phyloP scores from a whole-genome alignment of 1,284 basidiomycete genomes.

The Fomitopsis betulina region DNA sequence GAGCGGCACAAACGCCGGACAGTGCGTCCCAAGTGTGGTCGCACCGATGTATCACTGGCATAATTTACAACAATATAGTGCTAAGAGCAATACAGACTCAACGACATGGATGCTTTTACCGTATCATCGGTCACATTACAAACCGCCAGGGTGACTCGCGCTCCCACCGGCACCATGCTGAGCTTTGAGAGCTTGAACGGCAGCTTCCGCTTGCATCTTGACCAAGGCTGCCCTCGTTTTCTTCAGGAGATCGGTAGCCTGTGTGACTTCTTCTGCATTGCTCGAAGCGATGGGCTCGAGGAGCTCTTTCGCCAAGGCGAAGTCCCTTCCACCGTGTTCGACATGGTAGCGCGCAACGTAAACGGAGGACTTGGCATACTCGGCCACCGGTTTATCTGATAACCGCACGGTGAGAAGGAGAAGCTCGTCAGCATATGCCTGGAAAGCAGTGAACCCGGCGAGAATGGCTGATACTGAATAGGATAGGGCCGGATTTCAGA shows the following conservation, averaged over 20 bases:
- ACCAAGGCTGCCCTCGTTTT: slow-evolving; percentile 33
- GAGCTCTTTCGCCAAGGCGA: slow-evolving; percentile 59
- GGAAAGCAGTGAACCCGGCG: not conserved
- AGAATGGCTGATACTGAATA: not conserved
- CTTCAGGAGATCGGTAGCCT: slow-evolving; percentile 62
- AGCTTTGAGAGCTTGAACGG: slow-evolving; percentile 7
- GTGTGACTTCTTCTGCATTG: slow-evolving; percentile 69
- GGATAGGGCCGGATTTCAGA: not conserved
- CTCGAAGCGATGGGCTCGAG: slow-evolving; percentile 69
- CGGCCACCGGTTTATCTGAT: slow-evolving; percentile 61
- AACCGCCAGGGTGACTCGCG: not conserved
- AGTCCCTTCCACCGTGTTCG: slow-evolving; percentile 53
- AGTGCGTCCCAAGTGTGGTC: not conserved
- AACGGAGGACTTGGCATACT: slow-evolving; percentile 77
- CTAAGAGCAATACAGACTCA: not conserved
- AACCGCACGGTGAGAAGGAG: not conserved
- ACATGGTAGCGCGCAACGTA: slow-evolving; percentile 79
- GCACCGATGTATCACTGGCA: too few relatives aligned
- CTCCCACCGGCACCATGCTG: not conserved
- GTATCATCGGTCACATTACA: not conserved
- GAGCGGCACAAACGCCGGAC: not conserved
- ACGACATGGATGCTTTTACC: not conserved
- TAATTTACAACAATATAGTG: too few relatives aligned
- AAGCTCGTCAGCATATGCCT: slow-evolving; percentile 3
- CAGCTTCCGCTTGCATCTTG: slow-evolving; percentile 10